Percentiles rank a stretch among this genome's conserved stretches.
Evolutionary conservation across 768 basidiomycete species (phyloP).

Genomic region (Suillus subalutaceus): DNA sequence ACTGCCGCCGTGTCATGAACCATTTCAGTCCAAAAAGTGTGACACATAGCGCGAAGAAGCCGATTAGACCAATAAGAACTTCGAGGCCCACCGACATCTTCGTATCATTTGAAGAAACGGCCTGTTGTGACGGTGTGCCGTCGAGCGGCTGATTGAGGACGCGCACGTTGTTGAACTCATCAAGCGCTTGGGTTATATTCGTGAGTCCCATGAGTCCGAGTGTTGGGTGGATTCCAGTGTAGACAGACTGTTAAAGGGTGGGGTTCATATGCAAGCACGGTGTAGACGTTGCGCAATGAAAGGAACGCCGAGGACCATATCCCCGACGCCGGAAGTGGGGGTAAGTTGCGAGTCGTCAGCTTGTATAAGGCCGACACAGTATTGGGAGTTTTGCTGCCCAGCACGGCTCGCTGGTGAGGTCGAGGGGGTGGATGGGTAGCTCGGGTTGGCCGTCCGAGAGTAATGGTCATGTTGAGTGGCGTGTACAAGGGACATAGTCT

Average conservation of each 20-base stretch:
- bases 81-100: slow-evolving; percentile 61
- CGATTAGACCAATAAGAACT: slow-evolving; percentile 59
- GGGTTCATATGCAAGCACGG: slow-evolving; percentile 71
- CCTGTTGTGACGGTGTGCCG: slow-evolving; percentile 17
- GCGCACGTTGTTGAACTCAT: slow-evolving; percentile 72
- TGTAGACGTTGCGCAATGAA: slow-evolving; percentile 79
- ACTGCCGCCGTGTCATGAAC: slow-evolving; percentile 46
- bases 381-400: slow-evolving; percentile 41
- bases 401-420: slow-evolving; percentile 59
- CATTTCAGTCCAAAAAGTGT: slow-evolving; percentile 58
- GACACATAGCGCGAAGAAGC: slow-evolving; percentile 60
- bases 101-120: slow-evolving; percentile 21
- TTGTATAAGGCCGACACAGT: slow-evolving; percentile 73
- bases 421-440: slow-evolving; percentile 73
- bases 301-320: slow-evolving; percentile 79
- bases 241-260: slow-evolving; percentile 42
- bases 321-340: slow-evolving; percentile 45
- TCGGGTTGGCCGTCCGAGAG: slow-evolving; percentile 58
- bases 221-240: slow-evolving; percentile 36
- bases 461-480: slow-evolving; percentile 73
- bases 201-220: slow-evolving; percentile 70
- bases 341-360: slow-evolving; percentile 47
- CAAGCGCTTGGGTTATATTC: slow-evolving; percentile 58
- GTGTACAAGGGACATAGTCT: slow-evolving; percentile 80
- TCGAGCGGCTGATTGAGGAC: slow-evolving; percentile 64